Conservation (phyloP, 108 stramenopile genomes). For the Fragilaria crotonensis region DNA sequence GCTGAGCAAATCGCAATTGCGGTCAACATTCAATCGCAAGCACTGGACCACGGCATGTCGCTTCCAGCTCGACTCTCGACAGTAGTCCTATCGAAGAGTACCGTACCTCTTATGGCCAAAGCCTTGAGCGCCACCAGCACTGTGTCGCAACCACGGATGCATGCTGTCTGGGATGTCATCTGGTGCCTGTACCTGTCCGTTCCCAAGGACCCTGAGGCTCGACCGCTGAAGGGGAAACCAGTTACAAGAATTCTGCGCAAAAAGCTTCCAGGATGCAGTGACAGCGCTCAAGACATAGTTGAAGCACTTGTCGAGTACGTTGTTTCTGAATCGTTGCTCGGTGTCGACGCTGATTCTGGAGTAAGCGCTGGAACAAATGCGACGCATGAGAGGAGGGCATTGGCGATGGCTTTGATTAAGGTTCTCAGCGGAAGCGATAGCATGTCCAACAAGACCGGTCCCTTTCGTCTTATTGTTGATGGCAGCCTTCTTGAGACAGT, state of each 20-base stretch:
- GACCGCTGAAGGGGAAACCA: slow-evolving; percentile 1
- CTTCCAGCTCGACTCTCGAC: slow-evolving; percentile 38
- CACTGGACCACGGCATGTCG: background rate
- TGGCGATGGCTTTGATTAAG: slow-evolving; percentile 50
- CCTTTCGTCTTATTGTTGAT: slow-evolving; percentile 32
- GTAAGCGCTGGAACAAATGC: slow-evolving; percentile 25
- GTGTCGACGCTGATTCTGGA: slow-evolving; percentile 8
- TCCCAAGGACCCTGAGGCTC: slow-evolving; percentile 5
- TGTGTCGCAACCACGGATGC: slow-evolving; percentile 63
- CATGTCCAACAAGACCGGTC: slow-evolving; percentile 42
- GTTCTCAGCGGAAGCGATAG: slow-evolving; percentile 36
- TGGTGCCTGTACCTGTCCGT: slow-evolving; percentile 54
- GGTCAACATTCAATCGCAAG: slow-evolving; percentile 46
- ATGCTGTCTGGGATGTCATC: slow-evolving; percentile 76
- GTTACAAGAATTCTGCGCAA: slow-evolving; percentile 15
- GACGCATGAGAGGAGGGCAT: slow-evolving; percentile 53
- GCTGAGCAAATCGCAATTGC: slow-evolving; percentile 64
- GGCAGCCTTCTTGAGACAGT: slow-evolving; percentile 32
- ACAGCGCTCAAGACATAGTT: slow-evolving; percentile 28
- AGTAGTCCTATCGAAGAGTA: slow-evolving; percentile 41
- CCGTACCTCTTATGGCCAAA: slow-evolving; percentile 25
- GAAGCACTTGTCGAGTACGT: slow-evolving; percentile 44
- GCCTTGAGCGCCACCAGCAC: slow-evolving; percentile 53
- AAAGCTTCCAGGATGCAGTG: slow-evolving; percentile 18
- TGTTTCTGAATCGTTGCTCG: slow-evolving; percentile 37